Percentiles rank a stretch among this genome's conserved stretches.
Evolutionary conservation across 164 flowering plant genomes (phyloP).

Genomic region (Piper betle): DNA sequence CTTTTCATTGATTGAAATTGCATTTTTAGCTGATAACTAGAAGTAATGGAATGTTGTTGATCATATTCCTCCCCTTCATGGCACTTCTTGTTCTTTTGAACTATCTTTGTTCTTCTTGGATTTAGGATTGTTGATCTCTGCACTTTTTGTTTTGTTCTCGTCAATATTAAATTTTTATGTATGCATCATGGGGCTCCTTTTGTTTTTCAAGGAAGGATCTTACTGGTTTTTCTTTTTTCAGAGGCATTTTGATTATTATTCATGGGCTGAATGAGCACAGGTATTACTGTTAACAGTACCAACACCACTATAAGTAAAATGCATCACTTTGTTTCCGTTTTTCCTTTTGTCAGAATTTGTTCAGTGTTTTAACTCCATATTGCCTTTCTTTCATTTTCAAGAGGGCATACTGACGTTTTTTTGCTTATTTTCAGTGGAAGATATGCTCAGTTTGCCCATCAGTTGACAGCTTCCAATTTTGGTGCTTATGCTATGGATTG

Average conservation of each 20-base stretch:
- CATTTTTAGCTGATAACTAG: no score
- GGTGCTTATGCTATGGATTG: conserved; percentile 98
- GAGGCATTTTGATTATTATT: conserved; percentile 79
- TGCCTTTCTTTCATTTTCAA: neutral
- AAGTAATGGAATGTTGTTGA: no score
- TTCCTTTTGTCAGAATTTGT: neutral
- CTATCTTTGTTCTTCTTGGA: no score
- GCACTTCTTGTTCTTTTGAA: no score
- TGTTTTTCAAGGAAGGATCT: neutral
- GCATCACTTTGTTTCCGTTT: neutral
- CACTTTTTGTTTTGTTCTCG: neutral
- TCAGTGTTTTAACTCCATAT: no score
- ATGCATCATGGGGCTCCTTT: neutral
- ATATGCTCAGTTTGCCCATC: conserved; percentile 79
- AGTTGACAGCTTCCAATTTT: conserved; percentile 57
- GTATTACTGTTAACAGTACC: conserved; percentile 20
- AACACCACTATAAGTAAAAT: neutral
- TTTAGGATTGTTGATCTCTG: neutral
- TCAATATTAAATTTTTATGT: neutral
- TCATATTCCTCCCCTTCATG: no score
- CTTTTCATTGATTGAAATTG: no score
- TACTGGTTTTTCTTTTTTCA: conserved; percentile 25
- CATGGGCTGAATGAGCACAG: conserved; percentile 99
- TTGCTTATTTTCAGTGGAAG: conserved; percentile 60
- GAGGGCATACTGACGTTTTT: conserved; percentile 2